phyloP scores from a whole-genome alignment of 805 yeast genomes.

The Metschnikowia continentalis region DNA sequence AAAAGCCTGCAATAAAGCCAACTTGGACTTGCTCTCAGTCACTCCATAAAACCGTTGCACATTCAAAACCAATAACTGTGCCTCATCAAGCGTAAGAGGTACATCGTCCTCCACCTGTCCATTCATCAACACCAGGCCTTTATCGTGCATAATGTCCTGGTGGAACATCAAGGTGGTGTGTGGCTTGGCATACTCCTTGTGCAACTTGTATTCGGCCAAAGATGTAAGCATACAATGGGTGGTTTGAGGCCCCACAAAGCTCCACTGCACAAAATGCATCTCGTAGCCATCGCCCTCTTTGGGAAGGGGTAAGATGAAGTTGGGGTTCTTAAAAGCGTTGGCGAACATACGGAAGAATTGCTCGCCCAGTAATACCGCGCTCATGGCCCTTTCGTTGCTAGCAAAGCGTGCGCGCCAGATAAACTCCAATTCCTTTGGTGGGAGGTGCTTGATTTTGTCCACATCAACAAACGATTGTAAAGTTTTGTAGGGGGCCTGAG shows the following conservation, averaged over 20 bases:
- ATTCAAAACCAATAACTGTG: conserved; percentile 71
- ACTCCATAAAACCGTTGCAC: conserved; percentile 84
- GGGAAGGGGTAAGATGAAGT: conserved; percentile 88
- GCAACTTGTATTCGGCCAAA: conserved; percentile 85
- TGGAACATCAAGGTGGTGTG: conserved; percentile 90
- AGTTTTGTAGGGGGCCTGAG: conserved; percentile 59
- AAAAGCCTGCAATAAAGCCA: conserved; percentile 59
- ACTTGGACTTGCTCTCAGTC: conserved; percentile 43
- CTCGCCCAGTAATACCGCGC: conserved; percentile 56
- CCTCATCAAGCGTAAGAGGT: conserved; percentile 63
- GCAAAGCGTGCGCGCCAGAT: conserved; percentile 89
- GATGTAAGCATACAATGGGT: conserved; percentile 89
- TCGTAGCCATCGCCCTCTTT: conserved; percentile 58
- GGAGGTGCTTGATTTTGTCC: conserved; percentile 56
- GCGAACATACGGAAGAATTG: conserved; percentile 61
- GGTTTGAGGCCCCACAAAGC: conserved; percentile 77
- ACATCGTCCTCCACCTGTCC: conserved; percentile 76
- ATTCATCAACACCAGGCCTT: conserved; percentile 75
- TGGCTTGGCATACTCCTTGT: conserved; percentile 88
- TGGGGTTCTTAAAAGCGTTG: conserved; percentile 70
- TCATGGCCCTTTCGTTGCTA: conserved; percentile 51
- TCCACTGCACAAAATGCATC: conserved; percentile 92
- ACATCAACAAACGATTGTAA: conserved; percentile 67
- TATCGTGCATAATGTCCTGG: conserved; percentile 59
- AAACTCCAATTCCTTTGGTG: conserved; percentile 61